A percentile compares a stretch with the other conserved stretches of the same genome.
Conservation (phyloP, 1,284 basidiomycete species). For the Apiotrichum sp. region DNA sequence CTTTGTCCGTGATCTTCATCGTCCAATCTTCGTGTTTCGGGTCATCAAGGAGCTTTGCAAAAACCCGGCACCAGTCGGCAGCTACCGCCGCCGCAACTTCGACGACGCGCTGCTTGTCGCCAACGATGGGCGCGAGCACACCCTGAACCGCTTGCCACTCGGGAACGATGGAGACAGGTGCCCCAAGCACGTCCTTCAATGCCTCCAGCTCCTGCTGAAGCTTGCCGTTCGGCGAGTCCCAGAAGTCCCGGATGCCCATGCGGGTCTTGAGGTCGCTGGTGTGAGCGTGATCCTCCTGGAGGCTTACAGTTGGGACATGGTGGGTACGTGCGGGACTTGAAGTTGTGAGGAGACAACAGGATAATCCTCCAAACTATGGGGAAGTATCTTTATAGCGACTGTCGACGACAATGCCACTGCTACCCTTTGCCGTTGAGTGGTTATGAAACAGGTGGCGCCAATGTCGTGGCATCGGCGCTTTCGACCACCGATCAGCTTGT, state of each 20-base stretch:
- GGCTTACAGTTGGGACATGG: no score
- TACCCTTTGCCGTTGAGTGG: no score
- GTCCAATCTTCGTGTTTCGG: neutral
- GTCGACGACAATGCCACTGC: no score
- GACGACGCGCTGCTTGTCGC: neutral
- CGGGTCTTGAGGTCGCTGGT: neutral
- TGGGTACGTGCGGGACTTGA: no score
- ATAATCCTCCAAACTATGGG: no score
- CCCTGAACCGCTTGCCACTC: neutral
- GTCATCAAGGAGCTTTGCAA: neutral
- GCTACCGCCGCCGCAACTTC: neutral
- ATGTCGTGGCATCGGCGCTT: no score
- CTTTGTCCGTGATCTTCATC: neutral
- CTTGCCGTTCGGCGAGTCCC: neutral
- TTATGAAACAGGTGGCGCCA: no score
- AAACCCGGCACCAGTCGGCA: neutral
- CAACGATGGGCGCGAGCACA: neutral
- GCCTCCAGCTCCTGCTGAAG: neutral
- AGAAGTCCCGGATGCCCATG: neutral
- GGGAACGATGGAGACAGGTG: neutral
- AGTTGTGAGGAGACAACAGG: no score
- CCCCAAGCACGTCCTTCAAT: neutral
- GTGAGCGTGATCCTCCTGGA: neutral
- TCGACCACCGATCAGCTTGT: no score
- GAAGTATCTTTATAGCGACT: no score